Evolutionary conservation across 2,329 filamentous ascomycete genomes (phyloP), one percentile per base, ranked within the genome.

Genomic region (Alternaria brassicae): DNA sequence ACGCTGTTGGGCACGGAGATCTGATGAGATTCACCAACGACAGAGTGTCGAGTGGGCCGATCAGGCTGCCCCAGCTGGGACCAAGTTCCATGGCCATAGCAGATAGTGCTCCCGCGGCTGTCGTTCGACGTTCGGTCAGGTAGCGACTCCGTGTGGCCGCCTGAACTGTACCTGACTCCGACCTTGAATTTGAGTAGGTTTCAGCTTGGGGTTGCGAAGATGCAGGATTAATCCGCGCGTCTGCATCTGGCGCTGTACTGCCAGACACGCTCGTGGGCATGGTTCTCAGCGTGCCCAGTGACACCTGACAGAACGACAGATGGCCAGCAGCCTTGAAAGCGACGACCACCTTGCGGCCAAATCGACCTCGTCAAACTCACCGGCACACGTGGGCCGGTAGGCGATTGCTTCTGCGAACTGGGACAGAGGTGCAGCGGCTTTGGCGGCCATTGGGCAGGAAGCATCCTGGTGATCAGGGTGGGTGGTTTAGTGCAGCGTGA

Each of bases 31-130:
- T 42, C 27, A 55, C 44, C 23, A 42, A 53, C 60, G 56, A 56
- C 60, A 63, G 61, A 65, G 66, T 63, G 53, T 61, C 66, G 55
- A 51, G 53, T 50, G 39, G 56, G 60, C 56, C 48, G 58, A 67
- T 65, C 61, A 55, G 53, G 58, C 44, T 41, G 58, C 45, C 48
- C 39, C 48, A 51, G 56, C 45, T 55, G 53, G 56, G 58, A 41
- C 51, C 47, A 42, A 50, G 39, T 50, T 37, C 5, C 19, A 21
- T 41, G 12, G 19, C 47, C 47, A 34, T 49, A 42, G 54, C 32
- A 30, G 48, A 34, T 49, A 42, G 54, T 37, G 34, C 48, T 52
- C 55, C 57, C 57, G 60, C 53, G 52, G 51, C 59, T 40, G 58
- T 67, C 54, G 44, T 61, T 61, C 48, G 42, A 55, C 54, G 44